phyloP scores from a whole-genome alignment of 1,284 basidiomycete genomes.

The Trametes polyzona region DNA sequence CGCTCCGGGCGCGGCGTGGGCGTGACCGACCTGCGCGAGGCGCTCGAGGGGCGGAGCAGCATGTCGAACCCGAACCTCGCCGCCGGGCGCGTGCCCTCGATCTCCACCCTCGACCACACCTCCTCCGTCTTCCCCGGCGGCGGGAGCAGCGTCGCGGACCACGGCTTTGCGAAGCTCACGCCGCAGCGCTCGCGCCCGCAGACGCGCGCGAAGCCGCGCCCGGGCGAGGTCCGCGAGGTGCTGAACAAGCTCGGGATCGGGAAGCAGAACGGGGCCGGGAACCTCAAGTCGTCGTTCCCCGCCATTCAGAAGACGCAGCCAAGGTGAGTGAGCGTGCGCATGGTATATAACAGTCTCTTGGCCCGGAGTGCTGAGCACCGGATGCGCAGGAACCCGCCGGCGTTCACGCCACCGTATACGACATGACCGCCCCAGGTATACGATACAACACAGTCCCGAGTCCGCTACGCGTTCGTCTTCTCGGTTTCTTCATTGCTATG shows the following conservation, averaged over 20 bases:
- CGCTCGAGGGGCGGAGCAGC: conserved; percentile 79
- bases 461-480: no score
- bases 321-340: conserved; percentile 33
- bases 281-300: conserved; percentile 74
- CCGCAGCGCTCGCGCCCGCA: conserved; percentile 60
- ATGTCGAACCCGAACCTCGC: conserved; percentile 74
- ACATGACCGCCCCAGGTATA: conserved; percentile 3
- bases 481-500: no score
- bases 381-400: conserved; percentile 10
- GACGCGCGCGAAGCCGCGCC: conserved; percentile 51
- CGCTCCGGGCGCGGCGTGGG: conserved; percentile 79
- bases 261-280: conserved; percentile 59
- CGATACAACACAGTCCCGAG: no score
- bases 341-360: background rate
- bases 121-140: conserved; percentile 52
- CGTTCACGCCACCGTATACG: conserved; percentile 22
- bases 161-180: conserved; percentile 42
- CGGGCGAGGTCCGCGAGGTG: conserved; percentile 79
- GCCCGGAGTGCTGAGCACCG: background rate
- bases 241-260: conserved; percentile 78
- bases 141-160: background rate
- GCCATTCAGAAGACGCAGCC: conserved; percentile 45
- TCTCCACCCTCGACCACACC: conserved; percentile 75
- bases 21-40: conserved; percentile 84
- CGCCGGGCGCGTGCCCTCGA: conserved; percentile 56